A percentile compares a stretch with the other conserved stretches of the same genome.
Conservation (phyloP, 371 early-diverging fungal species). For the Fennellomyces sp. region DNA sequence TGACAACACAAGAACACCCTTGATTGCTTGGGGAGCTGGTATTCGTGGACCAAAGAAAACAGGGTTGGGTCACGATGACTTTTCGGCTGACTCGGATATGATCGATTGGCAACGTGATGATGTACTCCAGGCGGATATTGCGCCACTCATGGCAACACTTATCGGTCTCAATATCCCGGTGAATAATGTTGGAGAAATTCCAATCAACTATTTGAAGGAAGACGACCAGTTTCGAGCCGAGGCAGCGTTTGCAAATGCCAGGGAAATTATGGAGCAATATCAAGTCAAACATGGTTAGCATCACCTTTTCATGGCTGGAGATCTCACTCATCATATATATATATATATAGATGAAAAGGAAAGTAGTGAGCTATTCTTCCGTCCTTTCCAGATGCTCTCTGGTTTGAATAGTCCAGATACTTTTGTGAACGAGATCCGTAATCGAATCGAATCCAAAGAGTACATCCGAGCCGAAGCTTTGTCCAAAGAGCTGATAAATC, state of each 20-base stretch:
- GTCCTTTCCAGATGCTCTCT: constrained; percentile 68
- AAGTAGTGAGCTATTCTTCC: constrained; percentile 75
- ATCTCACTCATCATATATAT: neutral
- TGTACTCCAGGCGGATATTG: constrained; percentile 93
- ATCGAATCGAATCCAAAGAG: constrained; percentile 57
- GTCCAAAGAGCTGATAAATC: constrained; percentile 61
- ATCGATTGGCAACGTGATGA: constrained; percentile 68
- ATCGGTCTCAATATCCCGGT: constrained; percentile 86
- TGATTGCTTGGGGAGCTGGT: constrained; percentile 96
- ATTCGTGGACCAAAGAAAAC: constrained; percentile 58
- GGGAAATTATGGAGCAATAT: constrained; percentile 84
- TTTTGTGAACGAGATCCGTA: constrained; percentile 59
- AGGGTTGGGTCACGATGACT: constrained; percentile 60
- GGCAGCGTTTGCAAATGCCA: constrained; percentile 79
- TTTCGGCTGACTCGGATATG: constrained; percentile 72
- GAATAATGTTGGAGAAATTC: constrained; percentile 92
- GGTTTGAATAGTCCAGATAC: constrained; percentile 51
- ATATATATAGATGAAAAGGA: constrained; percentile 65
- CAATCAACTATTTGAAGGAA: constrained; percentile 73
- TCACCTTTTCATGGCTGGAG: too few relatives aligned
- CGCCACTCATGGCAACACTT: constrained; percentile 92
- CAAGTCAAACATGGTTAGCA: constrained; percentile 71
- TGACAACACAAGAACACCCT: constrained; percentile 91
- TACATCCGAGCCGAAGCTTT: constrained; percentile 68
- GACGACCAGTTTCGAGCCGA: constrained; percentile 72